Conservation (phyloP, 148 eudicot genomes). For the Oxyria digyna region DNA sequence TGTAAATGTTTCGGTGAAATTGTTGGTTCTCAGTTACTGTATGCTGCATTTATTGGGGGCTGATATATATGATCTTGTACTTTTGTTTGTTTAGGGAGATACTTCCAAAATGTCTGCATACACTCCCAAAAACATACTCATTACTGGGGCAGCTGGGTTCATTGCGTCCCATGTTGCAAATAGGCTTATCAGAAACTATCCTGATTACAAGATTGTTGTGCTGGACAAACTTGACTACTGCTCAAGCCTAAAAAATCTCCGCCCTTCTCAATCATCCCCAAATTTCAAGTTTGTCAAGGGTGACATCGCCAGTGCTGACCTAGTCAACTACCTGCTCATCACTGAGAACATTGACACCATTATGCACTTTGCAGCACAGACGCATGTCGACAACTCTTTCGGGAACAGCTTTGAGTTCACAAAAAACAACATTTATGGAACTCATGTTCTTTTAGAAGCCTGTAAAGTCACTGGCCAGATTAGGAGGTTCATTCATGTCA, state of each 20-base stretch:
- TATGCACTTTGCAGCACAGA: conserved; percentile 63
- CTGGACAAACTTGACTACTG: conserved; percentile 70
- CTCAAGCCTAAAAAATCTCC: conserved; percentile 47
- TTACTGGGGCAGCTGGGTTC: conserved; percentile 62
- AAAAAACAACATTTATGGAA: conserved; percentile 56
- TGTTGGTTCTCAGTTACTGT: not conserved
- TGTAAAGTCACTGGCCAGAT: conserved; percentile 61
- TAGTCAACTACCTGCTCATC: conserved; percentile 51
- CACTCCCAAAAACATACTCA: conserved; percentile 48
- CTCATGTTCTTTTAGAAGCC: conserved; percentile 53
- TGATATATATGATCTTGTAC: conserved; percentile 6
- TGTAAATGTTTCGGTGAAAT: not conserved
- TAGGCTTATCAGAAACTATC: conserved; percentile 38
- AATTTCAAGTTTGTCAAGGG: conserved; percentile 65
- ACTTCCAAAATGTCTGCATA: conserved; percentile 21
- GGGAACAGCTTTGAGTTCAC: conserved; percentile 64
- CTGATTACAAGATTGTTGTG: conserved; percentile 56
- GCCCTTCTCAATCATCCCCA: conserved; percentile 43
- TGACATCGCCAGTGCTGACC: conserved; percentile 58
- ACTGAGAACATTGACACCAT: conserved; percentile 59
- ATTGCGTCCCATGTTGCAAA: conserved; percentile 61
- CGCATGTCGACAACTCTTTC: conserved; percentile 53
- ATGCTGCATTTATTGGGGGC: not conserved
- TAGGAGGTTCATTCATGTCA: conserved; percentile 52
- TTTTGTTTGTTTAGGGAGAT: conserved; percentile 11